Evolutionary conservation across 345 rosid species (phyloP), one percentile per base, ranked within the genome.

Genomic region (Isatis tinctoria): DNA sequence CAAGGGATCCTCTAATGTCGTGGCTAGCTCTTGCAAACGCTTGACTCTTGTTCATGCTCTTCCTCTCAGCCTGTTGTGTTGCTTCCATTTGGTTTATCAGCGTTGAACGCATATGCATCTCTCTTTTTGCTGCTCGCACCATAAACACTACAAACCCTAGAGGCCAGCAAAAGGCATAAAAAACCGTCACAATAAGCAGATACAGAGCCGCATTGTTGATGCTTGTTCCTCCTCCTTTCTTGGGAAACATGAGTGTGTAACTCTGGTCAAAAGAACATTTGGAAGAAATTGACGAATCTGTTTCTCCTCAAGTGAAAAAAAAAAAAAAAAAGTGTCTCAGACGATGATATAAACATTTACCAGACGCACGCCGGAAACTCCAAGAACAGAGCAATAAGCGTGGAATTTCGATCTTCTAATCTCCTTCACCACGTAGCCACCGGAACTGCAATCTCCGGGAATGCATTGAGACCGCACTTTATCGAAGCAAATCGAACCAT

Each of bases 1-100:
- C 92, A 17, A 93, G 73, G 2, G 86, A 70, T 1, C 88, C 85
- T 0, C 96, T 85, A 77, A 94, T 87, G 57, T 94, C 97, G 14
- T 94, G 98, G 77, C 90, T 90, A n/a, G 95, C 97, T 14, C 63
- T 81, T 30, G 95, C 89, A 45, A 90, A 87, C 1, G 90, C 95
- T 32, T 73, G 77, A 76, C 87, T 87, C 83, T 88, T 95, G 72
- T 85, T 87, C 88, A 84, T 87, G 59, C 90, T 88, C 73, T 92
- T 91, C 60, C 88, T 78, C 71, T 78, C 73, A 51, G 97, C 96
- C 44, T 88, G 90, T 67, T 82, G 88, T 30, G 96, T 91, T 32
- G 90, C 87, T 76, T 91, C 96, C 90, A 77, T 89, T 77, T 89
- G 96, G 58, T 83, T 88, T 20, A 88, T 86, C 28, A 94, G 61